Percentiles rank a stretch among this genome's conserved stretches.
These are phyloP conservation scores for Suillus plorans DNA, from an alignment of 768 basidiomycete species.

Conservation along the genomic window DNA sequence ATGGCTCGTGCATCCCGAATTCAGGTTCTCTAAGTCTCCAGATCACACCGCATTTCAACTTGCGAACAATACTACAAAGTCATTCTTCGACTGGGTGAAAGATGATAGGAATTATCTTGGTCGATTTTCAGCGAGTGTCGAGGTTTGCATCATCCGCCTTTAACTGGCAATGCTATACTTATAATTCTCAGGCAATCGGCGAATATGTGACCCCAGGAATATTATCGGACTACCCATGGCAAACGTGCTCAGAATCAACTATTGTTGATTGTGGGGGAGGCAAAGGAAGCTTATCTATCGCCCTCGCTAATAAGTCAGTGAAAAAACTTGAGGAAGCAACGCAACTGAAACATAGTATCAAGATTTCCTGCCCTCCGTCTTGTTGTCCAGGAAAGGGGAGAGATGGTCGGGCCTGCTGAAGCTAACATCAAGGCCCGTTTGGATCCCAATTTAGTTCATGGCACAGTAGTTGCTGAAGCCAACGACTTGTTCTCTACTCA, in stretches of 20 bases:
- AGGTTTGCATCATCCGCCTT: not conserved
- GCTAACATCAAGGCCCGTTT: slow-evolving; percentile 24
- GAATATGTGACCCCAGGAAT: slow-evolving; percentile 32
- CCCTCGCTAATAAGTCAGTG: slow-evolving; percentile 35
- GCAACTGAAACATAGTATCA: not conserved
- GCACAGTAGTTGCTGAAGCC: slow-evolving; percentile 36
- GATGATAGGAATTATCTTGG: not conserved
- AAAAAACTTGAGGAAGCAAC: not conserved
- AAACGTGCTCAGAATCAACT: slow-evolving; percentile 32
- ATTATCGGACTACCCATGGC: slow-evolving; percentile 41
- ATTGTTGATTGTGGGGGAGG: slow-evolving; percentile 43
- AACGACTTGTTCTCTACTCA: slow-evolving; percentile 42
- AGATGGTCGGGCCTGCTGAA: slow-evolving; percentile 11
- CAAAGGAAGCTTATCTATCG: slow-evolving; percentile 39
- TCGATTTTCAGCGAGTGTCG: not conserved
- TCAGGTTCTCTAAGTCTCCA: slow-evolving; percentile 12
- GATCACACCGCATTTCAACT: slow-evolving; percentile 39
- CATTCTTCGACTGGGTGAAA: slow-evolving; percentile 33
- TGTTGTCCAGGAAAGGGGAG: slow-evolving; percentile 39
- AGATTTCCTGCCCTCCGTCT: slow-evolving; percentile 19
- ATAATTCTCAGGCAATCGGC: slow-evolving; percentile 2
- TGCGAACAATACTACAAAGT: slow-evolving; percentile 34
- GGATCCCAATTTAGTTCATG: slow-evolving; percentile 32
- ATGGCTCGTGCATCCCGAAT: slow-evolving; percentile 17
- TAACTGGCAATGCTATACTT: not conserved